Conservation (phyloP, 768 basidiomycete species). For the Panus rudis region DNA sequence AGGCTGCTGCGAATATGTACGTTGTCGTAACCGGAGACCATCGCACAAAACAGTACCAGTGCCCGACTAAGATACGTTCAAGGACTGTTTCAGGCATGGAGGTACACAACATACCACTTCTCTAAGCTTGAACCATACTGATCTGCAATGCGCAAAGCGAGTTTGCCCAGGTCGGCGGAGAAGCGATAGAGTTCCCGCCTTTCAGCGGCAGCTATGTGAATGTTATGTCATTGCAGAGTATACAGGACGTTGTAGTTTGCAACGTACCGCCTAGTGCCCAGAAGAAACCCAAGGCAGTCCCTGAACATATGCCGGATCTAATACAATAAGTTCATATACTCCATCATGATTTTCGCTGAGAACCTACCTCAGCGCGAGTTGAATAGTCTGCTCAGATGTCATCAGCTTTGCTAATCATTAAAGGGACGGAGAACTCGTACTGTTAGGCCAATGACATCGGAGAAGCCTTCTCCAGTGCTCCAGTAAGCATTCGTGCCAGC, state of each 20-base stretch:
- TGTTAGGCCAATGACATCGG: slow-evolving; percentile 60
- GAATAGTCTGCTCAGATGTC: slow-evolving; percentile 43
- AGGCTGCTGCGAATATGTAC: slow-evolving; percentile 58
- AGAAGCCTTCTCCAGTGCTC: slow-evolving; percentile 49
- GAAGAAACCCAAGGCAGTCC: slow-evolving; percentile 65
- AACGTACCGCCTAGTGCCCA: slow-evolving; percentile 56
- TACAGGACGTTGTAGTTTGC: not conserved
- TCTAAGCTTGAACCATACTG: slow-evolving; percentile 54
- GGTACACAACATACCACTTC: slow-evolving; percentile 43
- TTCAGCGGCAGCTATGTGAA: slow-evolving; percentile 41
- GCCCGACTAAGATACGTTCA: slow-evolving; percentile 39
- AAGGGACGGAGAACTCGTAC: slow-evolving; percentile 29
- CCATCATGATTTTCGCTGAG: not conserved
- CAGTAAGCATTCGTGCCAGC: slow-evolving; percentile 70
- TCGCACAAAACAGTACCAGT: slow-evolving; percentile 49
- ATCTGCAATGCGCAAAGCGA: slow-evolving; percentile 64
- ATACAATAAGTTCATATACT: slow-evolving; percentile 3
- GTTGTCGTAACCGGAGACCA: slow-evolving; percentile 65
- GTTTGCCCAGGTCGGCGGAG: slow-evolving; percentile 57
- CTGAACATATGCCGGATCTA: slow-evolving; percentile 63
- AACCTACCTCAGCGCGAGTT: slow-evolving; percentile 51
- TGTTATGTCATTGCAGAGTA: not conserved
- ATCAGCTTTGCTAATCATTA: not conserved
- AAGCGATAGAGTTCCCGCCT: slow-evolving; percentile 58
- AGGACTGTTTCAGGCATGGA: not conserved